Evolutionary conservation across 1,139 yeast species (phyloP).

Genomic region (Blastobotrys raffinosifermentans): DNA sequence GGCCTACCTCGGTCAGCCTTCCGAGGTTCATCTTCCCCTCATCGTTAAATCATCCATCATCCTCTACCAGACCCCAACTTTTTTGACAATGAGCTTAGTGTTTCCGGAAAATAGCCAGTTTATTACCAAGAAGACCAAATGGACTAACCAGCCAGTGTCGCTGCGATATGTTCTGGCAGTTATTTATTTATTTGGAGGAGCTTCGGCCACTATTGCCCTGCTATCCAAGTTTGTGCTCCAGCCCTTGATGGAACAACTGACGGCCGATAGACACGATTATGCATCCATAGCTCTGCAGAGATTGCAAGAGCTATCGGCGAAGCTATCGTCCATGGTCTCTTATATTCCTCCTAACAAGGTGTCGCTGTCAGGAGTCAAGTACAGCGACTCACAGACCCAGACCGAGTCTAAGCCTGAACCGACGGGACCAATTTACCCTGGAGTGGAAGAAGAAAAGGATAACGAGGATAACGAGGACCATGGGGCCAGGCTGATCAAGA

Average conservation of each 20-base stretch:
- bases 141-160: conserved; percentile 16
- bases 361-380: conserved; percentile 18
- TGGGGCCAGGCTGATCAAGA: background rate
- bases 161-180: conserved; percentile 27
- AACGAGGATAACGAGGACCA: conserved; percentile 1
- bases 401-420: conserved; percentile 16
- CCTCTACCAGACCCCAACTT: no score
- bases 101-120: conserved; percentile 24
- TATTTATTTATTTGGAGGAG: conserved; percentile 33
- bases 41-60: no score
- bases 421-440: conserved; percentile 4
- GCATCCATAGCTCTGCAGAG: conserved; percentile 22
- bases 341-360: conserved; percentile 22
- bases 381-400: conserved; percentile 30
- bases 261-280: conserved; percentile 30
- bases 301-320: conserved; percentile 19
- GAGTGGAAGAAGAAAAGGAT: background rate
- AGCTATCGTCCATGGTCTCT: conserved; percentile 18
- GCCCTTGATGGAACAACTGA: conserved; percentile 33
- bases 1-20: no score
- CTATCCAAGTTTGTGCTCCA: conserved; percentile 30
- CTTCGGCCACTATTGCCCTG: conserved; percentile 27
- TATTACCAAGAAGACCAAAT: conserved; percentile 10
- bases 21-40: no score
- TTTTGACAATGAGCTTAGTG: no score